Percentiles rank a stretch among this genome's conserved stretches.
Conservation (phyloP, 257 asterid genomes). For the Penstemon barbatus region DNA sequence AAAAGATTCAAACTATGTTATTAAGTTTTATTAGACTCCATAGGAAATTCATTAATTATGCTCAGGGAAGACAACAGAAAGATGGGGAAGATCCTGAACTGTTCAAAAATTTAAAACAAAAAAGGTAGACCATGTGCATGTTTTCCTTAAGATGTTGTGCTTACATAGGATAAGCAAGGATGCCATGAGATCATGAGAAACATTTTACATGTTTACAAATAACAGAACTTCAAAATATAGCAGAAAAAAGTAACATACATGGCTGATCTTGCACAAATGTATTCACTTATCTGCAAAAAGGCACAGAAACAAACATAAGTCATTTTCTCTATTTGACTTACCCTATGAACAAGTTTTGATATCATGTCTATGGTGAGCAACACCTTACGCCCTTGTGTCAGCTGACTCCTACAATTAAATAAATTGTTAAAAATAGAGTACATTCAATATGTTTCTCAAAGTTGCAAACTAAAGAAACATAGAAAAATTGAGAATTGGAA, state of each 20-base stretch:
- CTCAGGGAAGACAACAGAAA: background rate
- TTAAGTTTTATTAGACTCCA: no score
- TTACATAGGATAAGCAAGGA: constrained; percentile 13
- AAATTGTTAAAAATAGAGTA: constrained; percentile 20
- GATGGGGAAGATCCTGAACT: background rate
- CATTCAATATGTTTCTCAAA: constrained; percentile 24
- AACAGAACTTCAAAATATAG: constrained; percentile 13
- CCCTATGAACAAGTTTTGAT: constrained; percentile 74
- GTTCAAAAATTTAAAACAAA: background rate
- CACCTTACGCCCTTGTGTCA: constrained; percentile 95
- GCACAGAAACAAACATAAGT: constrained; percentile 13
- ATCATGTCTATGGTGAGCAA: constrained; percentile 84
- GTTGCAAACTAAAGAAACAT: constrained; percentile 8
- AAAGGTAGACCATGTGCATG: constrained; percentile 11
- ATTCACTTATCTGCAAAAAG: constrained; percentile 20
- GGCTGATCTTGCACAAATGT: constrained; percentile 1
- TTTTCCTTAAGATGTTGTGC: constrained; percentile 3
- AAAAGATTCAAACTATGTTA: no score
- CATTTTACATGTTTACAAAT: constrained; percentile 16
- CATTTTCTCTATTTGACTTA: constrained; percentile 38
- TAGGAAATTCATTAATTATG: no score
- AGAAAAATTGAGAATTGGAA: constrained; percentile 1
- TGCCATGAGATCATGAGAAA: constrained; percentile 18
- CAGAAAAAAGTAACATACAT: background rate
- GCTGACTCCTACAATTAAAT: constrained; percentile 68